Percentiles rank a stretch among this genome's conserved stretches.
phyloP scores from a whole-genome alignment of 352 stramenopile genomes.

The Aphanomyces cochlioides region DNA sequence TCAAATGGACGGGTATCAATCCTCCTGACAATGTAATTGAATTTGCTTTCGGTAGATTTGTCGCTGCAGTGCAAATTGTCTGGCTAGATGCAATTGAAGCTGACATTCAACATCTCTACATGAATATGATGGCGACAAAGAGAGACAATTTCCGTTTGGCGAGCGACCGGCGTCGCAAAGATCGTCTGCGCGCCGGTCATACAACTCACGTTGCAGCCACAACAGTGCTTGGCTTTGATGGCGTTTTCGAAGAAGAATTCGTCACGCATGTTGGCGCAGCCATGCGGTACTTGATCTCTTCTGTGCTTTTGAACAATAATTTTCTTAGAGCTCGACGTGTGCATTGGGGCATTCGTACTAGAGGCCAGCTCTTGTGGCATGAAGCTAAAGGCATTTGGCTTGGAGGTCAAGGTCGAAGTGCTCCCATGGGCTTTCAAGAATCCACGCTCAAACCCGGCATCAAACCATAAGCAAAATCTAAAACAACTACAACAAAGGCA shows the following conservation, averaged over 20 bases:
- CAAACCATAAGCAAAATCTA: neutral
- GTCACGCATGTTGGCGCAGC: conserved; percentile 15
- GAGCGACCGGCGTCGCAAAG: conserved; percentile 9
- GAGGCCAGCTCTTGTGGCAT: neutral
- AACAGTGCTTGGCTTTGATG: conserved; percentile 26
- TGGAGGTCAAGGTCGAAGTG: conserved; percentile 5
- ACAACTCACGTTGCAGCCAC: conserved; percentile 20
- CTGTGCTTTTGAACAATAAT: neutral
- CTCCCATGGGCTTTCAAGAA: neutral
- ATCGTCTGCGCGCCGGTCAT: conserved; percentile 1
- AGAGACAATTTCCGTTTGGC: conserved; percentile 26
- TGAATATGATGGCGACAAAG: conserved; percentile 30
- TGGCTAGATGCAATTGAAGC: conserved; percentile 17
- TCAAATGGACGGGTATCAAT: conserved; percentile 27
- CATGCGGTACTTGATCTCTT: neutral
- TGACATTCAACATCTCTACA: conserved; percentile 22
- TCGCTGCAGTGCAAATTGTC: conserved; percentile 1
- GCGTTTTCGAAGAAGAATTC: conserved; percentile 30
- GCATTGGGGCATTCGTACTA: conserved; percentile 27
- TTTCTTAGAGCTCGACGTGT: conserved; percentile 6
- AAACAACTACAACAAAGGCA: neutral
- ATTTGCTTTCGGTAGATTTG: neutral
- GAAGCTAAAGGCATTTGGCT: conserved; percentile 11
- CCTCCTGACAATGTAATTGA: neutral
- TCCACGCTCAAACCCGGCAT: conserved; percentile 20